Evolutionary conservation across 1,284 basidiomycete species (phyloP).

Genomic region (Hemileia vastatrix): DNA sequence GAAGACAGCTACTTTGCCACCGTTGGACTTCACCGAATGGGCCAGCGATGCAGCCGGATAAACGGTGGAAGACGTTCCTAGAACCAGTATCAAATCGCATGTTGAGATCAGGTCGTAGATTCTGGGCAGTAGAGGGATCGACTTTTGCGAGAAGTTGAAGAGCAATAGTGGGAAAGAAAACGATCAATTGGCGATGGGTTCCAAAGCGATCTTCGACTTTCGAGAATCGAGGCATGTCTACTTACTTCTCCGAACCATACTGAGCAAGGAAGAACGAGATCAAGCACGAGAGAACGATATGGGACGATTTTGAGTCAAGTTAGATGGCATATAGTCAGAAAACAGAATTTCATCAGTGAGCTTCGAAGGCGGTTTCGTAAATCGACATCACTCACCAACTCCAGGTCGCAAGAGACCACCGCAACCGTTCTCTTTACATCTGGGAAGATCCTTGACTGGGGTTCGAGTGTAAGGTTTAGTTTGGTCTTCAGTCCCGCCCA

Average conservation of each 20-base stretch:
- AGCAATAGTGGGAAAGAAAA: background rate
- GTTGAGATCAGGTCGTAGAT: constrained; percentile 50
- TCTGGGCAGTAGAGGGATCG: constrained; percentile 30
- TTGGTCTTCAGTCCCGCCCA: constrained; percentile 53
- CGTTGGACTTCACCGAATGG: constrained; percentile 43
- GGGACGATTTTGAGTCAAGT: too few species aligned
- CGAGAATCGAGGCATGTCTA: constrained; percentile 45
- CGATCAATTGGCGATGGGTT: background rate
- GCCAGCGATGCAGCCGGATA: constrained; percentile 51
- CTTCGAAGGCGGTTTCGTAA: too few species aligned
- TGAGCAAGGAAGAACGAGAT: too few species aligned
- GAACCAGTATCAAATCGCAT: constrained; percentile 55
- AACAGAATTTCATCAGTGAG: too few species aligned
- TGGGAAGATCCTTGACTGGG: constrained; percentile 49
- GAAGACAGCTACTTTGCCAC: constrained; percentile 55
- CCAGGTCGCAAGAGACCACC: constrained; percentile 53
- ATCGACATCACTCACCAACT: too few species aligned
- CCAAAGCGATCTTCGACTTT: background rate
- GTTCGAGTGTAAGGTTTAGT: constrained; percentile 42
- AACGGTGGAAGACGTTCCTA: constrained; percentile 57
- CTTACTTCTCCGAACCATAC: constrained; percentile 59
- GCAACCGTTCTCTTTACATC: constrained; percentile 53
- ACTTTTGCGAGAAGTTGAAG: constrained; percentile 4
- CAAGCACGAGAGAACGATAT: background rate
- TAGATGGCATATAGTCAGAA: too few species aligned